These are phyloP conservation scores for Solanum chiquidenum DNA, from an alignment of 257 asterid genomes.

Conservation along the genomic window DNA sequence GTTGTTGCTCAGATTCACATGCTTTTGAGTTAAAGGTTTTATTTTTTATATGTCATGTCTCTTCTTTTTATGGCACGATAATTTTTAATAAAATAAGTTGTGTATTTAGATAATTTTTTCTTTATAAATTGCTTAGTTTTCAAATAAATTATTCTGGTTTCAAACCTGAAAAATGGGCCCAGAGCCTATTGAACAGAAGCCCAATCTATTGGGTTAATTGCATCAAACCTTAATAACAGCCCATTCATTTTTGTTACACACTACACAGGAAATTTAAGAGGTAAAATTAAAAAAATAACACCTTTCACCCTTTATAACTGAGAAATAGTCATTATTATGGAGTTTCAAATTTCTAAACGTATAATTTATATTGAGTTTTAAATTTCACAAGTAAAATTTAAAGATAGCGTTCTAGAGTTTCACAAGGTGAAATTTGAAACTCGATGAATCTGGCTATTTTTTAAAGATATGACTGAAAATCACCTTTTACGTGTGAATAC, in stretches of 20 bases:
- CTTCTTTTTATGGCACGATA: not conserved
- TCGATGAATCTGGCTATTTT: rapidly evolving
- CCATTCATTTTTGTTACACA: not conserved
- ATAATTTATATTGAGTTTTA: not conserved
- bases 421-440: not conserved
- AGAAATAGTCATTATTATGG: not conserved
- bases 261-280: not conserved
- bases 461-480: not conserved
- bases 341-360: not conserved
- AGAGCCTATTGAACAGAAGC: not conserved
- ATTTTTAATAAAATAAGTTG: no score
- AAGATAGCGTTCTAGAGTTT: not conserved
- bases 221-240: not conserved
- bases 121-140: no score
- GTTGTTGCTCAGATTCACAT: not conserved
- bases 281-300: not conserved
- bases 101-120: no score
- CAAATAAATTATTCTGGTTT: no score
- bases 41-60: not conserved
- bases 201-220: not conserved
- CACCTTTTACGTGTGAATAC: not conserved
- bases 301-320: not conserved
- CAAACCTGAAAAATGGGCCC: not conserved
- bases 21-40: not conserved
- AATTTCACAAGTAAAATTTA: not conserved